Evolutionary conservation across 2,329 filamentous ascomycete species (phyloP).

Genomic region (Fusarium virguliforme): DNA sequence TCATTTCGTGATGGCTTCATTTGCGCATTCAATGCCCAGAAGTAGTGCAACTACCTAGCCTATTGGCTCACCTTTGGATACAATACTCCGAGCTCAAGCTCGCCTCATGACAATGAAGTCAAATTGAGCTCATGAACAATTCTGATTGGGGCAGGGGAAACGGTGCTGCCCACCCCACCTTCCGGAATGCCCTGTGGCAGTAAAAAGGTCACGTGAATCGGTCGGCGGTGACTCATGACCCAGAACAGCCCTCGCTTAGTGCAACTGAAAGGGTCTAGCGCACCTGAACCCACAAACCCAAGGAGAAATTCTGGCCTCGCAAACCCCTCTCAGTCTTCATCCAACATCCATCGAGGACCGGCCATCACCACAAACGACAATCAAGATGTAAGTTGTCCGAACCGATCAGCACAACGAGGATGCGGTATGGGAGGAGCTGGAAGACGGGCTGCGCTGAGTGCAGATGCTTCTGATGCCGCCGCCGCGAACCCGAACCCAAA

Average conservation of each 20-base stretch:
- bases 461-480: constrained; percentile 43
- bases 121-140: constrained; percentile 12
- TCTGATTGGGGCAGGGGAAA: constrained; percentile 16
- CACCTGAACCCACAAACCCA: constrained; percentile 63
- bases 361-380: constrained; percentile 61
- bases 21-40: neutral
- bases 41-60: neutral
- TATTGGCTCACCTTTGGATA: neutral
- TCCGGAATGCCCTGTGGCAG: constrained; percentile 18
- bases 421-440: constrained; percentile 33
- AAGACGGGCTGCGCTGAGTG: constrained; percentile 32
- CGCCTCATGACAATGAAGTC: constrained; percentile 12
- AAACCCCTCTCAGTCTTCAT: constrained; percentile 61
- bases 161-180: constrained; percentile 10
- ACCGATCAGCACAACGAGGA: constrained; percentile 39
- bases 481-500: constrained; percentile 27
- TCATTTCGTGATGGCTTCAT: neutral
- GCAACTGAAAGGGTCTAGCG: constrained; percentile 52
- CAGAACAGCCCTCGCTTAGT: constrained; percentile 62
- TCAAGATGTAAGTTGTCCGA: constrained; percentile 62
- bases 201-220: constrained; percentile 46
- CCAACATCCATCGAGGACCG: constrained; percentile 59
- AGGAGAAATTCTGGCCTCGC: constrained; percentile 60
- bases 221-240: constrained; percentile 49
- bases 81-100: constrained; percentile 14